A percentile compares a stretch with the other conserved stretches of the same genome.
Evolutionary conservation across 345 rosid genomes (phyloP).

Genomic region (Populus alba): DNA sequence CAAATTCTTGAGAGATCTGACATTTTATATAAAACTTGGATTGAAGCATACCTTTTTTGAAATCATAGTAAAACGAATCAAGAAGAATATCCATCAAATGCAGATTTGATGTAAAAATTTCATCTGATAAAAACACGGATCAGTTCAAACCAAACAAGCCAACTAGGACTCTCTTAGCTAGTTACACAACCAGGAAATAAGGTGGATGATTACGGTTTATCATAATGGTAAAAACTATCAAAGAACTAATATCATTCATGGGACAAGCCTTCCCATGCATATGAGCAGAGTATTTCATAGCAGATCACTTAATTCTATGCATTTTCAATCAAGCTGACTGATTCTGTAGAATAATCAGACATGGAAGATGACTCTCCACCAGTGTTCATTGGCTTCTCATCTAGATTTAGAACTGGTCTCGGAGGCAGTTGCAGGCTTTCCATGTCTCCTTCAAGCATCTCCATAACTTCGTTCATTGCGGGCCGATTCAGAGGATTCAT

Average conservation of each 20-base stretch:
- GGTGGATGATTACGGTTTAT: too few relatives aligned
- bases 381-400: neutral
- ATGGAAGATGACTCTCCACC: neutral
- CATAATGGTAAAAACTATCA: too few relatives aligned
- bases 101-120: too few relatives aligned
- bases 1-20: neutral
- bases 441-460: constrained; percentile 3
- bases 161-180: too few relatives aligned
- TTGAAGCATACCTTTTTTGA: too few relatives aligned
- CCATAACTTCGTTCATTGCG: neutral
- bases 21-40: too few relatives aligned
- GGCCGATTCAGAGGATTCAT: neutral
- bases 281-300: neutral
- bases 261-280: neutral
- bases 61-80: too few relatives aligned
- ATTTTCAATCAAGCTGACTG: neutral
- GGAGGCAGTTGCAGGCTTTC: neutral
- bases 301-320: neutral
- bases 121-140: too few relatives aligned
- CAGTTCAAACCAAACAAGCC: too few relatives aligned
- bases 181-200: too few relatives aligned
- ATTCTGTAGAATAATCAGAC: neutral
- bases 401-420: neutral
- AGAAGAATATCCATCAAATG: too few relatives aligned
- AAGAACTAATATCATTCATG: neutral